Percentiles rank a stretch among this genome's conserved stretches.
phyloP scores from a whole-genome alignment of 129 eudicot species.

The Helichrysum umbraculigerum region DNA sequence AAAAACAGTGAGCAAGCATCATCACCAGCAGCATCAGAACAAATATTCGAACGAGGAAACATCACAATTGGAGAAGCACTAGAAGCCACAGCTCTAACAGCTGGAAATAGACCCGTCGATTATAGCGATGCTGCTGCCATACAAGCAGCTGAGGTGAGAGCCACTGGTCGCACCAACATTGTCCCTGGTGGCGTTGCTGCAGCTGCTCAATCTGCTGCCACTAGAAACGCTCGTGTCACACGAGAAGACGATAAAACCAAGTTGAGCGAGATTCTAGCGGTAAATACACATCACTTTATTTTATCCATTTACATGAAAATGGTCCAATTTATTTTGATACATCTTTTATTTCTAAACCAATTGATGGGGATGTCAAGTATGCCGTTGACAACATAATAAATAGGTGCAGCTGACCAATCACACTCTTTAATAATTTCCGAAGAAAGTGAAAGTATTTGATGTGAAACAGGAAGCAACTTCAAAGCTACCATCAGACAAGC shows the following conservation, averaged over 20 bases:
- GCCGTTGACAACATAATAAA: neutral
- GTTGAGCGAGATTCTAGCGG: slow-evolving; percentile 76
- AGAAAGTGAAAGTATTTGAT: neutral
- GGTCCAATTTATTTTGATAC: neutral
- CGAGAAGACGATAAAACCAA: slow-evolving; percentile 79
- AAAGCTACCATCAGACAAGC: slow-evolving; percentile 80
- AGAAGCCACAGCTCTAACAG: slow-evolving; percentile 90
- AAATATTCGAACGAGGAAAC: slow-evolving; percentile 35
- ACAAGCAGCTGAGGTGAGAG: slow-evolving; percentile 96
- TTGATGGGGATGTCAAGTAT: neutral
- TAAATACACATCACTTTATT: slow-evolving; percentile 26
- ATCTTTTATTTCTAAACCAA: neutral
- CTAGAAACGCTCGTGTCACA: slow-evolving; percentile 70
- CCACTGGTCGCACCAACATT: slow-evolving; percentile 94
- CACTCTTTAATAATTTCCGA: no score
- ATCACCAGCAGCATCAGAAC: slow-evolving; percentile 30
- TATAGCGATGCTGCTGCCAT: slow-evolving; percentile 99
- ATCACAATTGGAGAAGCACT: slow-evolving; percentile 95
- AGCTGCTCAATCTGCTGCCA: slow-evolving; percentile 96
- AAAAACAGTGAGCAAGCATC: slow-evolving; percentile 27
- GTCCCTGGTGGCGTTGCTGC: slow-evolving; percentile 98
- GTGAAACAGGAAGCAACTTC: slow-evolving; percentile 70
- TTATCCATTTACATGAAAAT: neutral
- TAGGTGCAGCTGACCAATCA: neutral
- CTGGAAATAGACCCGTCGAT: slow-evolving; percentile 78